Evolutionary conservation across 2,329 filamentous ascomycete genomes (phyloP).

Genomic region (Penicillium frequentans): DNA sequence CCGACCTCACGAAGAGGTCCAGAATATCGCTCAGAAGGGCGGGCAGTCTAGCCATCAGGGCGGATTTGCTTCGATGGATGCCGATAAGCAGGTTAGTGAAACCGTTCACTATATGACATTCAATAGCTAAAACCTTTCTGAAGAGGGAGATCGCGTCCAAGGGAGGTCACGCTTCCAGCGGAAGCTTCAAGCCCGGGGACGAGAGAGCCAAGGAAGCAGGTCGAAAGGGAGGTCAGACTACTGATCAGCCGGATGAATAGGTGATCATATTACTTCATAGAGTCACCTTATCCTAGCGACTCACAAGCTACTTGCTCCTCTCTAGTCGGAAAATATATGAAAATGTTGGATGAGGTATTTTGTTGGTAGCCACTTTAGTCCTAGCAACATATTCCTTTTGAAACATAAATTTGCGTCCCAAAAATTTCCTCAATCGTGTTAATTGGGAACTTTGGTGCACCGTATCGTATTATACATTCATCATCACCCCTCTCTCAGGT

Average conservation of each 20-base stretch:
- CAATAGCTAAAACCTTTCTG: not conserved
- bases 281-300: not conserved
- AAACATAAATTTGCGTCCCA: not conserved
- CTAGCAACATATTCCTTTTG: not conserved
- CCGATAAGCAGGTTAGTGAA: conserved; percentile 29
- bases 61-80: conserved; percentile 32
- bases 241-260: not conserved
- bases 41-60: conserved; percentile 32
- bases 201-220: conserved; percentile 56
- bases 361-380: not conserved
- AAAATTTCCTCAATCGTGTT: too few species aligned
- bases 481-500: too few species aligned
- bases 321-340: not conserved
- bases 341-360: not conserved
- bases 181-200: conserved; percentile 56
- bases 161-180: conserved; percentile 55
- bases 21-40: conserved; percentile 40
- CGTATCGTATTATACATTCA: too few species aligned
- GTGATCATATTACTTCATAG: not conserved
- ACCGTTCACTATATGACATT: not conserved
- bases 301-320: not conserved
- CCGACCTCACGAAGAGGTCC: conserved; percentile 48
- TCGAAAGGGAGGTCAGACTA: conserved; percentile 46
- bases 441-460: too few species aligned
- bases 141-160: conserved; percentile 57